Evolutionary conservation across 2,329 filamentous ascomycete genomes (phyloP).

Genomic region (Penicillium expansum): DNA sequence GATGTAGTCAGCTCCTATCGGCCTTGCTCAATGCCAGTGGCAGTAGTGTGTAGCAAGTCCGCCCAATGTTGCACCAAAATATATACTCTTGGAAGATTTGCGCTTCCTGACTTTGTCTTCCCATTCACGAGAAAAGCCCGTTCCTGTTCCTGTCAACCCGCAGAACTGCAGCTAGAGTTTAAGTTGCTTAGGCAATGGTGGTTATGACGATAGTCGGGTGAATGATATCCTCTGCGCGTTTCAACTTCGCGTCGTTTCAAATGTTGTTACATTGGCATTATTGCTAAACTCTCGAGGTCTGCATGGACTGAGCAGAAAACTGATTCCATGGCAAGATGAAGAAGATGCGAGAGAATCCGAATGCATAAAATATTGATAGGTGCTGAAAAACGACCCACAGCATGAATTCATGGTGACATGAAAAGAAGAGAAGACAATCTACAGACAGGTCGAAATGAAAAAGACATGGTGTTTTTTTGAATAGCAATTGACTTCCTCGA

Average conservation of each 20-base stretch:
- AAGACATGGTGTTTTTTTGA: not conserved
- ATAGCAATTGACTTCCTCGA: not conserved
- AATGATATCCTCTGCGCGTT: slow-evolving; percentile 3
- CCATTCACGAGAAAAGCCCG: not conserved
- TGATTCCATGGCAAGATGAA: not conserved
- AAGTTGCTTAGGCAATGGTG: slow-evolving; percentile 2
- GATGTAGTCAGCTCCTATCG: too few species aligned
- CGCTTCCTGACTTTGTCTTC: too few species aligned
- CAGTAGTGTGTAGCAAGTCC: too few species aligned
- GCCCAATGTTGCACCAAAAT: too few species aligned
- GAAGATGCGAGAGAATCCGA: not conserved
- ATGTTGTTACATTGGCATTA: not conserved
- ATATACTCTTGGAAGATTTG: too few species aligned
- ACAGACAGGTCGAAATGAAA: not conserved
- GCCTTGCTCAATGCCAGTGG: too few species aligned
- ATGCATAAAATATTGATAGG: not conserved
- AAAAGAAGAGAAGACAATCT: not conserved
- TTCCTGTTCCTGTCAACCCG: not conserved
- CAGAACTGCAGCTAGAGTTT: not conserved
- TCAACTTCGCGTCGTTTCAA: not conserved
- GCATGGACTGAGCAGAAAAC: not conserved
- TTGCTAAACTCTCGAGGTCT: not conserved
- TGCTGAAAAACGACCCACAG: not conserved
- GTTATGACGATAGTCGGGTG: slow-evolving; percentile 1
- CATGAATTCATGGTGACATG: not conserved